Base-by-base conservation (phyloP, 352 stramenopile genomes). In the Globisporangium recalcitrans region DNA sequence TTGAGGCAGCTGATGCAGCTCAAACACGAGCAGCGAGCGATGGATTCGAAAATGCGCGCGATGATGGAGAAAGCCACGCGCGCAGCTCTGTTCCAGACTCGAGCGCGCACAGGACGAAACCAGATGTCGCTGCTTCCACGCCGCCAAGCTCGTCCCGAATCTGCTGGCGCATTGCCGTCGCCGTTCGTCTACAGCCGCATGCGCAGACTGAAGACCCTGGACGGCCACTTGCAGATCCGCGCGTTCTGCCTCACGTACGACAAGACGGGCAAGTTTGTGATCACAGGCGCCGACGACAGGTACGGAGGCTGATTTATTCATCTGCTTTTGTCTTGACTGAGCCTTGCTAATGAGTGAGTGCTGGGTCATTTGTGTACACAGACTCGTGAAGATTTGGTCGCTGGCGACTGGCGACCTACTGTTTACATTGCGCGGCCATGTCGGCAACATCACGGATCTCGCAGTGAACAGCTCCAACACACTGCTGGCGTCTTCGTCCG, bases 231-330 rank as follows among this genome's bases (percentile, higher is more conserved):
- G 53, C 77, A 90, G 55, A 98, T 97, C 62, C 91, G 95, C 24
- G 85, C 97, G 11, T 99, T 98, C 67, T 98, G 94, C 70, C 76
- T 99, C 48, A 93, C 89, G 47, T 99, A 99, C 69, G 97, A 99
- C 82, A 91, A 88, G 62, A 92, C 81, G 19, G 94, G 96, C 34
- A 88, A 96, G 57, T 98, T 98, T 63, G 95, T 99, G 57, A 94
- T 99, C 60, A 99, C 97, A 0, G 97, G 97, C 46, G 95, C 96
- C 0, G 97, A 99, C 72, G 97, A 99, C 70, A 82, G 84, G 78
- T 92, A 74, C 32, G 32, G 26, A 29, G n/a, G n/a, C n/a, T n/a
- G n/a, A n/a, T n/a, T n/a, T n/a, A n/a, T n/a, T n/a, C n/a, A n/a
- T n/a, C n/a, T n/a, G n/a, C n/a, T n/a, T 55, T 3, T 62, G 52